Evolutionary conservation across 2,329 filamentous ascomycete genomes (phyloP), one percentile per base, ranked within the genome.

Genomic region (Drechslerella dactyloides): DNA sequence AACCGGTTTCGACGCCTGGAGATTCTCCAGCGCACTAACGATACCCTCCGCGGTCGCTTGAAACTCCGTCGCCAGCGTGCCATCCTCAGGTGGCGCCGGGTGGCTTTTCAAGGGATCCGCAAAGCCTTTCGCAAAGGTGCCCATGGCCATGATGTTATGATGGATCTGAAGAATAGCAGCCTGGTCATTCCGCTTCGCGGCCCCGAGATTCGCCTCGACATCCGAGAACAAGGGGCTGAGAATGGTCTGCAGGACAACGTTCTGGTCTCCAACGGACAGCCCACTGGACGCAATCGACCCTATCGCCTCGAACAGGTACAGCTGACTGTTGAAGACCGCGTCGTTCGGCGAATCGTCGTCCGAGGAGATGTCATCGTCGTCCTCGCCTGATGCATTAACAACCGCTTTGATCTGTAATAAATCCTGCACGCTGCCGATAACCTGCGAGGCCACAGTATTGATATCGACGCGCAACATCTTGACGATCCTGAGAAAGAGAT

Each of bases 91-190:
- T 76, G 81, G 76, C 75, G 81, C 75, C 80, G 81, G 80, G 40
- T 81, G 81, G 37, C 82, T 82, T 2, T 85, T 86, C 13, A 90
- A 89, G 54, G 86, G 87, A 77, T 97, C 93, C 0, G 92, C 94
- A 79, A 96, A 97, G 2, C 94, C 94, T 74, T 93, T 89, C 1
- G 93, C 92, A 44, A 99, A 83, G 0, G 92, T 96, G 11, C 94
- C 94, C 30, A 99, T 83, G 15, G 96, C 96, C 90, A 96, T 93
- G 75, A 99, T 91, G 75, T 96, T 90, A 79, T 99, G 94, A 79
- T 99, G 94, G 17, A 97, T 90, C 80, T 99, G 94, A 17, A 96
- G 83, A 42, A 89, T 82, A 1, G 93, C 89, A 76, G 92, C 88
- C 54, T 91, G 87, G 78, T 97, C 92, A 11, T 90, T 90, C 44